Base-by-base conservation (phyloP, 225 moss, liverwort and hornwort genomes). In the Sphagnum tenellum region DNA sequence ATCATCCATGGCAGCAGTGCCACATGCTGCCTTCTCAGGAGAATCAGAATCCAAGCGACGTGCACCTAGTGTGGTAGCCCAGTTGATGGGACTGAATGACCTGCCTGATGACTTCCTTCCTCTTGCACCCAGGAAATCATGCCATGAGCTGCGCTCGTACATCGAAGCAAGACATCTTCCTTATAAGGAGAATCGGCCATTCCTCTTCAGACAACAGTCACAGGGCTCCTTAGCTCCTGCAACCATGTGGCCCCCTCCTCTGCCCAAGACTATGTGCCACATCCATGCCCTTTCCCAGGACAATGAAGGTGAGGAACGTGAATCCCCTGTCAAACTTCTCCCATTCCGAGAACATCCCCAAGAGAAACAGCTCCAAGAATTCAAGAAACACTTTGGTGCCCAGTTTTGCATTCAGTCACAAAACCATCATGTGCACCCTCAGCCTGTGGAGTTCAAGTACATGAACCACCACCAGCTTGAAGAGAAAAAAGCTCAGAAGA, bases 1-100 rank as follows among this genome's bases (percentile, higher is more conserved):
- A 10, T 29, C 29, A 29, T 29, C 29, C 29, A 29, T 29, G 29
- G 29, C 29, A 29, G 29, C 29, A 29, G 29, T 29, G 29, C 29
- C 29, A 29, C 29, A 29, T 29, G 29, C 29, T 29, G 29, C 29
- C 29, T 69, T 69, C 3, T 68, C 70, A 46, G 72, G 77, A 64
- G 86, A 83, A 67, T 70, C 64, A 5, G 81, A 88, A 63, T 72
- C 77, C 51, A 84, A 76, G 71, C 66, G 72, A 14, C 84, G 86
- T 57, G 82, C 74, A 5, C 88, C 87, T 0, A 87, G 86, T 61
- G 83, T 94, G 7, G 87, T 94, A 51, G 94, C 90, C 7, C 82
- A 87, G 13, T 78, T 94, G 53, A 90, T 94, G 94, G 94, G 94
- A 6, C 78, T 94, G 63, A 85, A 90, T 44, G 68, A 84, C 5